These are phyloP conservation scores for Gossypium arboreum DNA, from an alignment of 345 rosid species.

Conservation along the genomic window DNA sequence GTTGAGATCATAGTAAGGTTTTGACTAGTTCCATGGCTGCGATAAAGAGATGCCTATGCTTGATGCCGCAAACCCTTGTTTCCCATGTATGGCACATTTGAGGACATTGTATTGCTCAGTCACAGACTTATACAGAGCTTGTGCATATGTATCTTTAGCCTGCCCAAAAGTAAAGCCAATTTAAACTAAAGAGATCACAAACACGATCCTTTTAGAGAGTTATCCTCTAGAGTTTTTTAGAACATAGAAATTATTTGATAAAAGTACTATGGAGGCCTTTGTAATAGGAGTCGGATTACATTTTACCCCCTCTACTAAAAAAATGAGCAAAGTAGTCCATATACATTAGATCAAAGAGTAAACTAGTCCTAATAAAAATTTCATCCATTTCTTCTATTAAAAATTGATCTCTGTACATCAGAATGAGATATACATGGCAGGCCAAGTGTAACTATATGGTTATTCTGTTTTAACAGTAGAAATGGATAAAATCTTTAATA, in stretches of 20 bases:
- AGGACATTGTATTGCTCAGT: constrained; percentile 63
- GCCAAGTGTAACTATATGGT: no score
- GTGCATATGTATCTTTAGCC: constrained; percentile 67
- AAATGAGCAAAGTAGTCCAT: no score
- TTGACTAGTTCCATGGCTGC: constrained; percentile 74
- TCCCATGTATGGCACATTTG: constrained; percentile 62
- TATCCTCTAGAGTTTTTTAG: neutral
- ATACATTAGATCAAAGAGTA: no score
- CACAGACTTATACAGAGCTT: constrained; percentile 54
- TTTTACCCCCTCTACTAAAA: no score
- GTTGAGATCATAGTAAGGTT: neutral
- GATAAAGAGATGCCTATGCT: constrained; percentile 58
- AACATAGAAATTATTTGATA: neutral
- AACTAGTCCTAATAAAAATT: no score
- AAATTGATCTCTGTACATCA: no score
- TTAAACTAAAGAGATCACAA: constrained; percentile 5
- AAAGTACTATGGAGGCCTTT: no score
- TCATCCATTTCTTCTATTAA: no score
- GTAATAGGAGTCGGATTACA: no score
- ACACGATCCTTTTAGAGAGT: neutral
- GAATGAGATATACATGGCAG: no score
- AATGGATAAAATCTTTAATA: no score
- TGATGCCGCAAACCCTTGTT: constrained; percentile 63
- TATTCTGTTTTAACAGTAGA: no score
- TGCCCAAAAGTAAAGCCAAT: constrained; percentile 30